Percentiles rank a stretch among this genome's conserved stretches.
phyloP scores from a whole-genome alignment of 2,329 filamentous ascomycete species.

The Teratosphaeria destructans region DNA sequence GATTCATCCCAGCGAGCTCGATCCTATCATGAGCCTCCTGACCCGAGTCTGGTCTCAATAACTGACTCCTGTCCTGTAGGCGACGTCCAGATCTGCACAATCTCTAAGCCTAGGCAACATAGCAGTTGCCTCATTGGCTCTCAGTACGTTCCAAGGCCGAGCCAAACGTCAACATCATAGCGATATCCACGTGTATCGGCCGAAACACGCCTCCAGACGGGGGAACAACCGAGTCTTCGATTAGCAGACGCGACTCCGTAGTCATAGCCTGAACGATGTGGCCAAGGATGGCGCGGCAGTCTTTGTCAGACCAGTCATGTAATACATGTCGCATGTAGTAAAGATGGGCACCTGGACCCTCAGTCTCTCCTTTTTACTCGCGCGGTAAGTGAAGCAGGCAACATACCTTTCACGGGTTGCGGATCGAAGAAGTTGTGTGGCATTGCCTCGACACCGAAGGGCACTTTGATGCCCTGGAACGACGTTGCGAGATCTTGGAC shows the following conservation, averaged over 20 bases:
- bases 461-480: neutral
- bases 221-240: conserved; percentile 12
- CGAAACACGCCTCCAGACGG: neutral
- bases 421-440: conserved; percentile 9
- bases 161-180: conserved; percentile 5
- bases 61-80: neutral
- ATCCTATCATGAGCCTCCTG: neutral
- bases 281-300: conserved; percentile 8
- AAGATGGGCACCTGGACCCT: conserved; percentile 10
- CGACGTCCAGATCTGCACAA: conserved; percentile 3
- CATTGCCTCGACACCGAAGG: conserved; percentile 2
- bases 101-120: conserved; percentile 2
- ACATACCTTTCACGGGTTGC: conserved; percentile 8
- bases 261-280: conserved; percentile 10
- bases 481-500: conserved; percentile 10
- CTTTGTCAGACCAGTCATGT: conserved; percentile 12
- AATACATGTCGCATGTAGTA: conserved; percentile 10
- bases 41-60: neutral
- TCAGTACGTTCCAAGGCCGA: conserved; percentile 6
- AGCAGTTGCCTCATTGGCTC: conserved; percentile 7
- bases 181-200: neutral
- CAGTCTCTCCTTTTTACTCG: neutral
- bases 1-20: too few relatives aligned
- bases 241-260: conserved; percentile 9
- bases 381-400: neutral